Conservation (phyloP, 768 basidiomycete genomes). For the Termitomyces sp. region DNA sequence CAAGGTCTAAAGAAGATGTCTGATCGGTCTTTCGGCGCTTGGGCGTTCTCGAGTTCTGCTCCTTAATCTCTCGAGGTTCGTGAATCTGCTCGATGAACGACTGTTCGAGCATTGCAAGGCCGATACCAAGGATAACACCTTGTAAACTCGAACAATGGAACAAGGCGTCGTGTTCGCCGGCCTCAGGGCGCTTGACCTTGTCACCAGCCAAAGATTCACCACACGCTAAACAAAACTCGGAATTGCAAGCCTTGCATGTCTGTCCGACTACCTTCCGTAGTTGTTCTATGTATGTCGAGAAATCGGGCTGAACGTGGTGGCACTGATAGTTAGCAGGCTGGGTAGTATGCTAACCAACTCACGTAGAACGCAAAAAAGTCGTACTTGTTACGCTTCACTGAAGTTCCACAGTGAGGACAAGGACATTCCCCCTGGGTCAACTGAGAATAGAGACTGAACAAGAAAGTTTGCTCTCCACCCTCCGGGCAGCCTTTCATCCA, state of each 20-base stretch:
- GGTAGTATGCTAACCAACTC: slow-evolving; percentile 24
- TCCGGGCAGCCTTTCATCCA: slow-evolving; percentile 99
- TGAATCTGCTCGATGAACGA: slow-evolving; percentile 53
- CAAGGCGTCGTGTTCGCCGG: slow-evolving; percentile 48
- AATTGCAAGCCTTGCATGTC: slow-evolving; percentile 57
- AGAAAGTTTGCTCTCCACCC: slow-evolving; percentile 82
- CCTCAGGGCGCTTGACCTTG: slow-evolving; percentile 35
- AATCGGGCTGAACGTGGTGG: slow-evolving; percentile 50
- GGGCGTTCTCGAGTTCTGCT: slow-evolving; percentile 28
- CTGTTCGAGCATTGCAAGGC: slow-evolving; percentile 80
- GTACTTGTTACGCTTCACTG: slow-evolving; percentile 53
- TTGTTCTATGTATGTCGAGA: slow-evolving; percentile 62
- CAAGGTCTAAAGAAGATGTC: slow-evolving; percentile 17
- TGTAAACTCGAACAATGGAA: slow-evolving; percentile 90
- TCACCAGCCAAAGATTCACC: slow-evolving; percentile 54
- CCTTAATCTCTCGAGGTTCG: slow-evolving; percentile 26
- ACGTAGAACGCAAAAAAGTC: slow-evolving; percentile 86
- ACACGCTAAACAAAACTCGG: slow-evolving; percentile 69
- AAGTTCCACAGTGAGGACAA: slow-evolving; percentile 74
- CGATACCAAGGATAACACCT: slow-evolving; percentile 87
- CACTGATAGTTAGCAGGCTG: slow-evolving; percentile 9
- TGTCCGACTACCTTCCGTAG: slow-evolving; percentile 52
- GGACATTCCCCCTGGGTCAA: slow-evolving; percentile 55
- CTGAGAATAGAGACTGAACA: slow-evolving; percentile 80
- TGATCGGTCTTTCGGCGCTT: slow-evolving; percentile 42